phyloP scores from a whole-genome alignment of 306 rosid species.

The Phaseolus lunatus region DNA sequence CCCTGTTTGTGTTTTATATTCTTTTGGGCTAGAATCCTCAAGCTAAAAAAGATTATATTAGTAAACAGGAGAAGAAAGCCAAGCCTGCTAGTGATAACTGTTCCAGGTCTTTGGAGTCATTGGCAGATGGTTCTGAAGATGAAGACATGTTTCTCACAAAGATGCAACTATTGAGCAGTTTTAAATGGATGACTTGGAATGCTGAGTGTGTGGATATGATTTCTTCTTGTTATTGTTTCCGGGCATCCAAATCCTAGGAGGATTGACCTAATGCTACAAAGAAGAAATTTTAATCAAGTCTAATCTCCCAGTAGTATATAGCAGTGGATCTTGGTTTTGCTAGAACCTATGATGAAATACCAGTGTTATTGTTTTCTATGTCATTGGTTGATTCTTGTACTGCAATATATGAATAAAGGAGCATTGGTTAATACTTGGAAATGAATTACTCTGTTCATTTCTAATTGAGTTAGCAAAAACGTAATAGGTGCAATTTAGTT shows the following conservation, averaged over 20 bases:
- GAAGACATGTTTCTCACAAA: background rate
- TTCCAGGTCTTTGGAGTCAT: background rate
- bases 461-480: conserved; percentile 12
- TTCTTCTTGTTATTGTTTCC: background rate
- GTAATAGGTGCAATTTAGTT: conserved; percentile 17
- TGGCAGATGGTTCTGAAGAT: background rate
- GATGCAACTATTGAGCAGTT: background rate
- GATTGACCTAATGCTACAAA: conserved; percentile 9
- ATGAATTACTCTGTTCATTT: conserved; percentile 16
- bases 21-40: background rate
- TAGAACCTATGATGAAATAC: conserved; percentile 41
- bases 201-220: background rate
- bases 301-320: conserved; percentile 27
- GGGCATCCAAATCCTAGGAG: conserved; percentile 43
- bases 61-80: background rate
- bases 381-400: conserved; percentile 19
- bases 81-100: background rate
- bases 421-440: background rate
- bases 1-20: background rate
- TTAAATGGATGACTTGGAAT: background rate
- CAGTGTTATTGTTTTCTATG: conserved; percentile 9
- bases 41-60: background rate
- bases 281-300: conserved; percentile 40
- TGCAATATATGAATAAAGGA: conserved; percentile 7
- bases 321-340: conserved; percentile 14